Conservation (phyloP, 2,329 filamentous ascomycete species). For the Fusarium xylarioides region DNA sequence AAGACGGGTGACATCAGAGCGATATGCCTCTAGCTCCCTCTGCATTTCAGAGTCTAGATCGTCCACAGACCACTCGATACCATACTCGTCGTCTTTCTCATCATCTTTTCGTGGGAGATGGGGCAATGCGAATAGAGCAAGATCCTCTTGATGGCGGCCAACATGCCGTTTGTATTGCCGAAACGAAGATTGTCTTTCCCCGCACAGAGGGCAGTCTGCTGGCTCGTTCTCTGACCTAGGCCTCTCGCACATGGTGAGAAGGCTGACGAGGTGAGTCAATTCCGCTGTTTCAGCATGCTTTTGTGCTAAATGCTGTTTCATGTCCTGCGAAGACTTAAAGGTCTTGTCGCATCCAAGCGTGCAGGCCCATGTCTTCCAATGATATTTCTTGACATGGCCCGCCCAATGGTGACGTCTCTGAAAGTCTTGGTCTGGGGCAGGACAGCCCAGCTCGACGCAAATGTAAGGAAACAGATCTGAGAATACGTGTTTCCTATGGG, state of each 20-base stretch:
- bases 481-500: not conserved
- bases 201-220: not conserved
- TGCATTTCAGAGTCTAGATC: too few relatives aligned
- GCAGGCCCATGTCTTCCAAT: not conserved
- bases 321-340: rapidly evolving
- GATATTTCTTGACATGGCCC: not conserved
- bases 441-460: not conserved
- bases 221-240: rapidly evolving
- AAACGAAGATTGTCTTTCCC: rapidly evolving
- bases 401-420: not conserved
- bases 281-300: rapidly evolving
- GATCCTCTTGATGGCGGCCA: not conserved
- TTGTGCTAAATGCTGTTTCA: rapidly evolving
- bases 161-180: not conserved
- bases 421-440: not conserved
- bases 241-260: not conserved
- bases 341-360: not conserved
- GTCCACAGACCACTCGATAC: too few relatives aligned
- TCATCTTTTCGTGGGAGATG: rapidly evolving
- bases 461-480: not conserved
- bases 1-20: not conserved
- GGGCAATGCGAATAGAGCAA: not conserved
- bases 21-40: too few relatives aligned
- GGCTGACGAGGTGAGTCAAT: rapidly evolving
- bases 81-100: too few relatives aligned